These are phyloP conservation scores for Veloporphyrellus conicus DNA, from an alignment of 1,284 basidiomycete species.

Conservation along the genomic window DNA sequence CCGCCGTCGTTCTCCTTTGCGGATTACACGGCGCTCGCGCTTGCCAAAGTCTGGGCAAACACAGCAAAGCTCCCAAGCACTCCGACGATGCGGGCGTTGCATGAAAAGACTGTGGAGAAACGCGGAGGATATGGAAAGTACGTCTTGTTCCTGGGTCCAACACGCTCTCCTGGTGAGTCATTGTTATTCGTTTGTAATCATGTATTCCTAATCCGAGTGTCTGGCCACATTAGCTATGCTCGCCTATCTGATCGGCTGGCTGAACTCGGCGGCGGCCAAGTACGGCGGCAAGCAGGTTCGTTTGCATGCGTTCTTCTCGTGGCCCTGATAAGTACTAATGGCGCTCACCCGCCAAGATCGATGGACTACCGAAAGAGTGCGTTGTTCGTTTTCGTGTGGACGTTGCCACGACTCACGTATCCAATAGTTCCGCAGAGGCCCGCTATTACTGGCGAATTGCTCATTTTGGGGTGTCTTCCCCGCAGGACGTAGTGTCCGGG, in stretches of 20 bases:
- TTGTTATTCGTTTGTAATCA: no score
- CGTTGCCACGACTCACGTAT: no score
- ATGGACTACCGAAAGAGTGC: not conserved
- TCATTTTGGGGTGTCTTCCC: no score
- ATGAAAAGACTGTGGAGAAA: conserved; percentile 2
- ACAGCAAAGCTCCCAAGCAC: conserved; percentile 11
- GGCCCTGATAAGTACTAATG: not conserved
- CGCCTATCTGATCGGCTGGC: conserved; percentile 4
- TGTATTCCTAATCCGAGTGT: no score
- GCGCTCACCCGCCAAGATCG: not conserved
- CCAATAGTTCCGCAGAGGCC: no score
- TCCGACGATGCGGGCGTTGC: conserved; percentile 2
- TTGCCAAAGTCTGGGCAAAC: conserved; percentile 22
- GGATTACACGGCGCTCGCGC: conserved; percentile 9
- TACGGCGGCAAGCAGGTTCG: conserved; percentile 18
- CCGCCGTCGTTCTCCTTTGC: not conserved
- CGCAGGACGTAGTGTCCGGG: no score
- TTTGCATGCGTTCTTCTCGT: not conserved
- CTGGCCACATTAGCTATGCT: not conserved
- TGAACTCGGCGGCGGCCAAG: conserved; percentile 9
- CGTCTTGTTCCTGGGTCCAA: not conserved
- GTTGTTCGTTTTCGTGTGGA: no score
- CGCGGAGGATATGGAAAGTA: conserved; percentile 16
- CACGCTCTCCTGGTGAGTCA: conserved; percentile 1
- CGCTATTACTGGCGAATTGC: no score